Base-by-base conservation (phyloP, 306 rosid species). In the Ceratonia siliqua region DNA sequence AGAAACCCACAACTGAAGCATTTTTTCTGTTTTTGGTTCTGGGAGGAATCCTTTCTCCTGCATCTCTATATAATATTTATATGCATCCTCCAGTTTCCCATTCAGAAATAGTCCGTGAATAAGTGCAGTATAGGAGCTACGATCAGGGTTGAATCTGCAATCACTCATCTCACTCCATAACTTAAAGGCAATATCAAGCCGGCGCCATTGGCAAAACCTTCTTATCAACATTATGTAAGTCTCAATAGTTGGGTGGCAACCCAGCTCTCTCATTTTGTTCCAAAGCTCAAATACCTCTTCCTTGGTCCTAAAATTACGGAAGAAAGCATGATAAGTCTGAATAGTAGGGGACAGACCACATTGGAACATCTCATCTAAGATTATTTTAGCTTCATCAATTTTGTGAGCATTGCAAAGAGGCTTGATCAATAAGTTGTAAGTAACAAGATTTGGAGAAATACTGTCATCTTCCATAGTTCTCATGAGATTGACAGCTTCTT, bases 91-190 rank as follows among this genome's bases (percentile, higher is more conserved):
- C 66, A 94, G 62, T 77, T 83, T 87, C 27, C 90, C 91, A 71
- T 88, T 91, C 78, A 94, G 78, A 90, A 94, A 94, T 46, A 94
- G 89, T 12, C 98, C 98, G 75, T 94, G 98, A 64, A 94, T 88
- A 79, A 94, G 82, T 74, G 88, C 96, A 28, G 88, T 88, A 62
- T 91, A 94, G 1, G 94, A 86, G 83, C 97, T 89, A 18, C 97
- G 98, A 78, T 94, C 97, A 35, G 85, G 96, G 61, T 82, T 28
- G 53, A 82, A 80, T 79, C 89, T 90, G 75, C 57, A 84, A 39
- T 82, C 88, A 66, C 64, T 86, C 96, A 94, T 94, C 69, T 81
- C 81, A 68, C 55, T 83, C 98, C 97, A 94, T 83, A 91, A 13
- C 89, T 82, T 88, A 24, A 79, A 87, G 66, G 85, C 97, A 64